Base-by-base conservation (phyloP, 2,329 filamentous ascomycete species). In the Epichloe uncinata region DNA sequence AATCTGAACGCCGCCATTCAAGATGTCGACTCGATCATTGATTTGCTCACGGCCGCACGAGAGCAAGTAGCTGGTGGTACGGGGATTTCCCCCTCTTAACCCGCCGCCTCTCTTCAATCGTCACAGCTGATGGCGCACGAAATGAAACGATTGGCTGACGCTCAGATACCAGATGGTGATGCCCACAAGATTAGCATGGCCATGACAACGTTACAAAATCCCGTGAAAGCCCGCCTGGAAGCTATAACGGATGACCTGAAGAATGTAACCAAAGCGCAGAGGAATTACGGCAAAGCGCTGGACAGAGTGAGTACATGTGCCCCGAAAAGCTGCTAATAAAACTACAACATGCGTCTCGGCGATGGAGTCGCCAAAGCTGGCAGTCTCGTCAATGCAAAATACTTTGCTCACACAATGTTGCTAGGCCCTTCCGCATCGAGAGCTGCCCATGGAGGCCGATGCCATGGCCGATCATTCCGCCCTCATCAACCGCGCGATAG, bases 401-500 rank as follows among this genome's bases (percentile, higher is more conserved):
- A 13, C 18, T 26, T 9, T 48, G 3, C 46, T 48, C 16, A 43
- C 40, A 7, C 7, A 35, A 43, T 43, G 3, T 8, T 42, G 2
- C 20, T 20, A 69, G 66, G 67, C 66, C 16, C 53, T 66, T 5
- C 73, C 71, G 4, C 59, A 65, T 9, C 79, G 82, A 13, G 72
- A 85, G 13, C 80, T 91, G 0, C 85, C 83, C 13, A 85, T 81
- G 60, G 85, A 90, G 51, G 82, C 88, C 59, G 88, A 95, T 66
- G 84, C 82, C 35, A 81, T 96, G 65, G 82, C 80, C 1, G 78
- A 82, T 18, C 82, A 94, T 56, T 77, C 85, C 4, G 73, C 77
- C 15, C 74, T 96, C 12, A 87, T 97, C 62, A 94, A 96, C 68
- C 81, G 90, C 50, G 91, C 93, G 6, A 94, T 98, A 58, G 87